Evolutionary conservation across 768 basidiomycete species (phyloP).

Genomic region (Amanita molliuscula): DNA sequence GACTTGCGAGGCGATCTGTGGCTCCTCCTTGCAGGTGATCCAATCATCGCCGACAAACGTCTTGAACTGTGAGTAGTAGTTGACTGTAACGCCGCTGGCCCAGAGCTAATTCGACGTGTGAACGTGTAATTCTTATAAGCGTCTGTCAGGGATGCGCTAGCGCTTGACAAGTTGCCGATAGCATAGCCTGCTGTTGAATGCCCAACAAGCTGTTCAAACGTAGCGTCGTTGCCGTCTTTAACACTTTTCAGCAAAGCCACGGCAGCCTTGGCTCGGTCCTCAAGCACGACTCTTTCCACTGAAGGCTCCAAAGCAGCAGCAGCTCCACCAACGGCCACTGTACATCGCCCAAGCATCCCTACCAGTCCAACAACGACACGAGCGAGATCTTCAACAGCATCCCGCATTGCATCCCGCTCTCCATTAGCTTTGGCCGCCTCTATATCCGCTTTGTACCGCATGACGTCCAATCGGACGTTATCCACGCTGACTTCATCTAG

Average conservation of each 20-base stretch:
- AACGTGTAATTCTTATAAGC: conserved; percentile 45
- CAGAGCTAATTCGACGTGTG: conserved; percentile 39
- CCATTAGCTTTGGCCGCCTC: conserved; percentile 57
- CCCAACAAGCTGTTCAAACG: conserved; percentile 58
- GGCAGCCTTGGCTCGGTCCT: conserved; percentile 27
- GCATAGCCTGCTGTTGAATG: conserved; percentile 55
- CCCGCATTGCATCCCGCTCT: conserved; percentile 52
- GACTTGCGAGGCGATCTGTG: conserved; percentile 63
- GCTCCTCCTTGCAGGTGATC: conserved; percentile 42
- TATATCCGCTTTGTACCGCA: conserved; percentile 57
- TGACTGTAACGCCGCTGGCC: conserved; percentile 32
- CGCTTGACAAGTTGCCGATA: conserved; percentile 20
- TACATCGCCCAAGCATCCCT: conserved; percentile 74
- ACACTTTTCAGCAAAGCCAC: conserved; percentile 40
- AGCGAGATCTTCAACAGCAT: conserved; percentile 55
- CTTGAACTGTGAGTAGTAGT: conserved; percentile 18
- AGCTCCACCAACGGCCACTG: conserved; percentile 56
- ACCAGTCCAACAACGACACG: conserved; percentile 60
- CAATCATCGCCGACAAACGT: conserved; percentile 30
- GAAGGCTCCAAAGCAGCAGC: conserved; percentile 25
- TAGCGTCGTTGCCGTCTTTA: conserved; percentile 59
- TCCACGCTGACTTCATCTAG: conserved; percentile 63
- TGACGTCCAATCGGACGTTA: conserved; percentile 61
- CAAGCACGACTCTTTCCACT: conserved; percentile 23
- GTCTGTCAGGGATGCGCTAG: conserved; percentile 27